phyloP scores from a whole-genome alignment of 768 basidiomycete species.

The Lentinula detonsa region DNA sequence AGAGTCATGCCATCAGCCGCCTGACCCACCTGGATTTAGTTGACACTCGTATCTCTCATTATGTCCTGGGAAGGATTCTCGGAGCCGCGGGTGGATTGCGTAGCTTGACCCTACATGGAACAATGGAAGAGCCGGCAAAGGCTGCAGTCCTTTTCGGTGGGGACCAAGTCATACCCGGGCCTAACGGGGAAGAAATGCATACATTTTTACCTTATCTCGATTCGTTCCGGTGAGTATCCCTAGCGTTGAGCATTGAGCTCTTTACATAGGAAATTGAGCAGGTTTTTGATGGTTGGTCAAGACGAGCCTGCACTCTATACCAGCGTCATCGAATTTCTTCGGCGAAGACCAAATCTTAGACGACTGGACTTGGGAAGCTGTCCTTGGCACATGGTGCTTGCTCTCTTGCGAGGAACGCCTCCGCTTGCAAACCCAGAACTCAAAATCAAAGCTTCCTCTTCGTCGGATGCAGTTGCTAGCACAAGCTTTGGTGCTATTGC shows the following conservation, averaged over 20 bases:
- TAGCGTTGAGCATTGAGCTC: not conserved
- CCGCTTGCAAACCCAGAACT: not conserved
- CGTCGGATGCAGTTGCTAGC: not conserved
- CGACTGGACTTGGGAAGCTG: slow-evolving; percentile 59
- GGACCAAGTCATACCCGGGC: slow-evolving; percentile 44
- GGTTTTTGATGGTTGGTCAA: slow-evolving; percentile 56
- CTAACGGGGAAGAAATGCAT: slow-evolving; percentile 35
- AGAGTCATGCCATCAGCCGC: slow-evolving; percentile 55
- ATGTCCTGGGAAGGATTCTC: slow-evolving; percentile 57
- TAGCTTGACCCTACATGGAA: slow-evolving; percentile 61
- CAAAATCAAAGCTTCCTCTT: not conserved
- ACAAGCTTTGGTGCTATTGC: slow-evolving; percentile 5
- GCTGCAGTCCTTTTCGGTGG: slow-evolving; percentile 56
- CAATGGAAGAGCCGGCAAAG: slow-evolving; percentile 51
- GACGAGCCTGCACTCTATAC: slow-evolving; percentile 47
- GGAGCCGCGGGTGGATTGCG: slow-evolving; percentile 51
- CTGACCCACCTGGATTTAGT: slow-evolving; percentile 68
- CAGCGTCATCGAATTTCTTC: slow-evolving; percentile 49
- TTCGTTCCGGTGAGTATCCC: slow-evolving; percentile 35
- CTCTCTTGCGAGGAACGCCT: not conserved
- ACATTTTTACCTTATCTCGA: slow-evolving; percentile 59
- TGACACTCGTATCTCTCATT: slow-evolving; percentile 60
- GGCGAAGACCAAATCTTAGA: slow-evolving; percentile 39
- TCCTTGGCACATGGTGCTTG: slow-evolving; percentile 51
- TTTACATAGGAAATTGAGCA: not conserved